These are phyloP conservation scores for Kazachstania martiniae DNA, from an alignment of 805 yeast species.

Conservation along the genomic window DNA sequence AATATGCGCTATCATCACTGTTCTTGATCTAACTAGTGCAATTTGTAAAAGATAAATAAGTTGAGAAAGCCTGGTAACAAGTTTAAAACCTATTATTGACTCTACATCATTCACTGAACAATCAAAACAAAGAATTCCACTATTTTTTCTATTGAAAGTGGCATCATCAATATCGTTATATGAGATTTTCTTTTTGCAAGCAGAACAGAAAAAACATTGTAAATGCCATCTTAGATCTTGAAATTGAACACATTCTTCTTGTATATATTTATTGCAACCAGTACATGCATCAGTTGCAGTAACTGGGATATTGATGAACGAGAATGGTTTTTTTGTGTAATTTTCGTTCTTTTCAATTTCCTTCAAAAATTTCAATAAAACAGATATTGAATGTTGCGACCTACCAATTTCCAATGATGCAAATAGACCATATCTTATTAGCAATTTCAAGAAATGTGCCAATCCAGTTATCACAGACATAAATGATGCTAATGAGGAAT, in stretches of 20 bases:
- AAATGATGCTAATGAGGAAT: conserved; percentile 42
- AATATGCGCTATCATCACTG: conserved; percentile 37
- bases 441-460: conserved; percentile 83
- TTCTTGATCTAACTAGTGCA: conserved; percentile 65
- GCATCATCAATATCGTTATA: conserved; percentile 35
- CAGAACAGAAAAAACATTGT: conserved; percentile 57
- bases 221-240: conserved; percentile 71
- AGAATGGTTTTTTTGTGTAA: conserved; percentile 27
- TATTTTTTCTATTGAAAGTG: conserved; percentile 31
- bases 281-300: conserved; percentile 70
- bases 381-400: conserved; percentile 43
- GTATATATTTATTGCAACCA: conserved; percentile 64
- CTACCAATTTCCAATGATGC: conserved; percentile 64
- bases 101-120: conserved; percentile 47
- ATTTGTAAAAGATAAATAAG: conserved; percentile 68
- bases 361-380: conserved; percentile 52
- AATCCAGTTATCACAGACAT: conserved; percentile 78
- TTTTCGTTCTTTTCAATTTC: conserved; percentile 39
- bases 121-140: conserved; percentile 43
- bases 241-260: conserved; percentile 63
- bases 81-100: conserved; percentile 43
- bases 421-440: conserved; percentile 70
- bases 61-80: conserved; percentile 63
- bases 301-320: conserved; percentile 37
- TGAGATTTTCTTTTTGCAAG: conserved; percentile 38